Percentiles rank a stretch among this genome's conserved stretches.
These are phyloP conservation scores for Astraeus odoratus DNA, from an alignment of 768 basidiomycete genomes.

Conservation along the genomic window DNA sequence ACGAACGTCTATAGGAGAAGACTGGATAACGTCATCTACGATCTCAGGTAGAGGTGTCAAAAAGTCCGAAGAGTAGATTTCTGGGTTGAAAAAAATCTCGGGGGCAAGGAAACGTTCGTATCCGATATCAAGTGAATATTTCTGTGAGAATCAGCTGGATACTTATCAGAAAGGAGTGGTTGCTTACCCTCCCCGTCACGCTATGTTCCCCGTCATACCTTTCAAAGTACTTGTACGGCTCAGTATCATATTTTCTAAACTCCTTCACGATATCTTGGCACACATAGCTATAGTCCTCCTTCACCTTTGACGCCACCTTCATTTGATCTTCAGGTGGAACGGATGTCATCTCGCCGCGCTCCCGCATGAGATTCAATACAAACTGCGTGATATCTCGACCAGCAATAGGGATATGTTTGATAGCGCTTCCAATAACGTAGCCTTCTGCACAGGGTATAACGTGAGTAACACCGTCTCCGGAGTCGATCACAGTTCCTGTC, in stretches of 20 bases:
- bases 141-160: constrained; percentile 39
- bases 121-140: constrained; percentile 91
- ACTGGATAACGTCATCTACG: constrained; percentile 92
- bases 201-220: constrained; percentile 90
- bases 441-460: constrained; percentile 96
- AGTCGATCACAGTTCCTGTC: constrained; percentile 97
- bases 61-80: constrained; percentile 97
- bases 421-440: constrained; percentile 97
- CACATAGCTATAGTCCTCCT: constrained; percentile 97
- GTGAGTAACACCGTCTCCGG: constrained; percentile 98
- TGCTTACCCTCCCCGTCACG: constrained; percentile 82
- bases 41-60: constrained; percentile 93
- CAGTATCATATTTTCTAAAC: constrained; percentile 95
- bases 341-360: constrained; percentile 84
- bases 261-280: constrained; percentile 99
- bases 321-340: constrained; percentile 96
- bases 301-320: constrained; percentile 85
- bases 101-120: constrained; percentile 99
- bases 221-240: constrained; percentile 93
- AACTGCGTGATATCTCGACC: constrained; percentile 97
- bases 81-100: constrained; percentile 99
- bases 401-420: constrained; percentile 98
- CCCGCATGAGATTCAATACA: constrained; percentile 91
- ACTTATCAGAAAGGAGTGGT: not conserved
- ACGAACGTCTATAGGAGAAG: constrained; percentile 94